A percentile compares a stretch with the other conserved stretches of the same genome.
Conservation (phyloP, 2,329 filamentous ascomycete species). For the Magnaporthiopsis poae region DNA sequence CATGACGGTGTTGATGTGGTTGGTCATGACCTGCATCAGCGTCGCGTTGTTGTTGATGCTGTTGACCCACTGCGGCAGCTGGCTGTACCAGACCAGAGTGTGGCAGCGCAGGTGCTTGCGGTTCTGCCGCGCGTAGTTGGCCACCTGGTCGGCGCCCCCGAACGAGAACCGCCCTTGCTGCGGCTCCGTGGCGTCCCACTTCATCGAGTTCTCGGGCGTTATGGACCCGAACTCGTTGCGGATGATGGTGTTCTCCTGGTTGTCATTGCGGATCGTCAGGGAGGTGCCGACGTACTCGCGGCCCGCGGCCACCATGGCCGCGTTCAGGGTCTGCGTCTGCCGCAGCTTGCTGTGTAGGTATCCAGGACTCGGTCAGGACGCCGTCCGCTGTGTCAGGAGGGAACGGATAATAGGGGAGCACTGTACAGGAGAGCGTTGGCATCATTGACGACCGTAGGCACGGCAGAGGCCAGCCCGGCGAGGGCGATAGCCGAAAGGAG, state of each 20-base stretch:
- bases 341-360: background rate
- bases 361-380: background rate
- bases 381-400: too few relatives aligned
- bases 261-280: constrained; percentile 44
- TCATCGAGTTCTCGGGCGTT: constrained; percentile 39
- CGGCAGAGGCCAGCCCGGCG: background rate
- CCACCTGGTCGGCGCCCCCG: constrained; percentile 37
- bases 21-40: constrained; percentile 46
- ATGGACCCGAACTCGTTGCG: constrained; percentile 46
- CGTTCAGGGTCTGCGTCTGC: constrained; percentile 14
- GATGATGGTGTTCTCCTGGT: constrained; percentile 39
- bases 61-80: constrained; percentile 41
- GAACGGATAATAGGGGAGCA: background rate
- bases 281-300: constrained; percentile 46
- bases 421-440: background rate
- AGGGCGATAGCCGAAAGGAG: background rate
- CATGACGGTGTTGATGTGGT: constrained; percentile 50
- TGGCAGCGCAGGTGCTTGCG: constrained; percentile 44
- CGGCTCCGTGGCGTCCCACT: constrained; percentile 50
- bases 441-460: background rate
- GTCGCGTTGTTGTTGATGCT: constrained; percentile 40
- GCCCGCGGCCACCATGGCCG: constrained; percentile 19
- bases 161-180: constrained; percentile 44
- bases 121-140: constrained; percentile 29
- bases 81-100: constrained; percentile 35